phyloP scores from a whole-genome alignment of 2,329 filamentous ascomycete genomes.

The Aspergillus carbonarius region DNA sequence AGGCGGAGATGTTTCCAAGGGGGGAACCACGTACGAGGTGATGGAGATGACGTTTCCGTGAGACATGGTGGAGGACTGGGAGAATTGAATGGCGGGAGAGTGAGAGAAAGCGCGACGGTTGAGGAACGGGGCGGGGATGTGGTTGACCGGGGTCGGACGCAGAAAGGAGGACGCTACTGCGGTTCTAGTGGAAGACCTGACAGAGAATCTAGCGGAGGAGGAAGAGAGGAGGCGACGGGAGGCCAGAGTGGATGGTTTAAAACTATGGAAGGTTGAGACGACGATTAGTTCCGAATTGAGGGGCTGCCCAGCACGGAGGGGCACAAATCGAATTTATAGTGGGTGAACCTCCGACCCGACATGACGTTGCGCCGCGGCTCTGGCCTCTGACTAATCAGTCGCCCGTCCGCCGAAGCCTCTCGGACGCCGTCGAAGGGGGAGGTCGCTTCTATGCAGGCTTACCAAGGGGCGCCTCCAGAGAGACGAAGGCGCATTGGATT shows the following conservation, averaged over 20 bases:
- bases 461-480: slow-evolving; percentile 15
- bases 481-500: slow-evolving; percentile 13
- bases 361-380: slow-evolving; percentile 30
- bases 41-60: slow-evolving; percentile 24
- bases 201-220: slow-evolving; percentile 15
- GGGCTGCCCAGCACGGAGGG: slow-evolving; percentile 21
- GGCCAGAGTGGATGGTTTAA: slow-evolving; percentile 30
- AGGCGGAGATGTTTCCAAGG: not conserved
- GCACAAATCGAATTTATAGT: slow-evolving; percentile 29
- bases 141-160: slow-evolving; percentile 8
- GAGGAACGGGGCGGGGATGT: slow-evolving; percentile 6
- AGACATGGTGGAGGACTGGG: slow-evolving; percentile 40
- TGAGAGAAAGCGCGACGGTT: slow-evolving; percentile 30
- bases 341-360: slow-evolving; percentile 6
- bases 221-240: slow-evolving; percentile 20
- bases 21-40: slow-evolving; percentile 22
- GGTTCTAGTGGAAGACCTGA: slow-evolving; percentile 14
- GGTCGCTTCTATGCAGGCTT: slow-evolving; percentile 12
- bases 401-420: slow-evolving; percentile 3
- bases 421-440: slow-evolving; percentile 6
- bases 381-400: slow-evolving; percentile 27
- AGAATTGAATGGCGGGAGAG: slow-evolving; percentile 37
- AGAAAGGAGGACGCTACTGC: slow-evolving; percentile 13
- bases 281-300: slow-evolving; percentile 23
- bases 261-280: slow-evolving; percentile 14